Evolutionary conservation across 1,139 yeast species (phyloP), one percentile per base, ranked within the genome.

Genomic region (Blastobotrys buckinghamii): DNA sequence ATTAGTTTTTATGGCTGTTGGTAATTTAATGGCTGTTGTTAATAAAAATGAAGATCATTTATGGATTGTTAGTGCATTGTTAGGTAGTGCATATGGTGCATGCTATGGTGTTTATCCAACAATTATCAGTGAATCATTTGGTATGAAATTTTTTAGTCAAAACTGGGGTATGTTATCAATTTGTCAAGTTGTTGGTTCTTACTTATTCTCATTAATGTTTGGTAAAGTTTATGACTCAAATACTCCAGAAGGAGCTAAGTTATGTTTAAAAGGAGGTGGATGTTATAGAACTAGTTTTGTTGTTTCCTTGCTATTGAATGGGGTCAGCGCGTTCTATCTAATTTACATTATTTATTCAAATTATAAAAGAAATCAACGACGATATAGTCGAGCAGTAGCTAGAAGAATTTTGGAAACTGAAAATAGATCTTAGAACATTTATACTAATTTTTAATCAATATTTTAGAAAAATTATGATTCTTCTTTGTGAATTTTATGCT

Each of bases 61-160:
- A 37, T 70, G 76, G 58, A 40, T 74, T 1, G 71, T 81, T 9
- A 82, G 90, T 0, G 64, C 75, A 27, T 56, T 78, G 2, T 74
- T 81, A 51, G 95, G 95, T 0, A 69, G 73, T 47, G 79, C 88
- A 2, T 86, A 84, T 66, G 95, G 95, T 1, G 74, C 83, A 36
- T 70, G 81, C 35, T 86, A 82, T 65, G 89, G 95, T 0, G 77
- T 86, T 4, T 83, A 79, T 62, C 95, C 95, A 0, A 81, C 88
- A 1, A 77, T 84, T 22, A 73, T 84, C 32, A 79, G 89, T 1
- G 95, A 86, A 57, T 69, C 78, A 12, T 85, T 84, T 66, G 88
- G 88, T 27, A 74, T 86, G 56, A 72, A 70, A 20, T 77, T 80
- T 26, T 86, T 84, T 62, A 81, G 88, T 43, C 82, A 87, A 30